These are phyloP conservation scores for Suillus decipiens DNA, from an alignment of 768 basidiomycete genomes.

Conservation along the genomic window DNA sequence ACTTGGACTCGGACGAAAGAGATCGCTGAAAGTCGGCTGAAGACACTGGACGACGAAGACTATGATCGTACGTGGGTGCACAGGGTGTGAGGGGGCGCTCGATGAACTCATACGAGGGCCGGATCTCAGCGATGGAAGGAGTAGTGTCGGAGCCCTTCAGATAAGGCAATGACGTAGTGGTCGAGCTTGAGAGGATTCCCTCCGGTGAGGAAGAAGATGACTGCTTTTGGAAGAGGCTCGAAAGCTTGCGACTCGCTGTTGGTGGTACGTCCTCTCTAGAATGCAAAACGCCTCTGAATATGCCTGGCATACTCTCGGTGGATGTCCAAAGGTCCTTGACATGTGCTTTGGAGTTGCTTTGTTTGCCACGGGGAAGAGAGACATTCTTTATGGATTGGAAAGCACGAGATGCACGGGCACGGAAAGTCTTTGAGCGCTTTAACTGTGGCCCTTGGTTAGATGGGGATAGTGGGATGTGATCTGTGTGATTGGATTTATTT, in stretches of 20 bases:
- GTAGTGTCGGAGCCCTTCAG: slow-evolving; percentile 28
- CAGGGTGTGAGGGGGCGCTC: slow-evolving; percentile 16
- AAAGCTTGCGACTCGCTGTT: slow-evolving; percentile 31
- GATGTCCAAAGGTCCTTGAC: slow-evolving; percentile 40
- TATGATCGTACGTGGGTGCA: slow-evolving; percentile 19
- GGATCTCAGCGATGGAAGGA: slow-evolving; percentile 20
- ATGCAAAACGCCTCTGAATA: slow-evolving; percentile 23
- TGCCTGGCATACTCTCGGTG: slow-evolving; percentile 28
- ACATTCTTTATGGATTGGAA: slow-evolving; percentile 48
- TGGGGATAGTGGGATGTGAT: not conserved
- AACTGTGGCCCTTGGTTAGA: slow-evolving; percentile 23
- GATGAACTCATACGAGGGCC: slow-evolving; percentile 10
- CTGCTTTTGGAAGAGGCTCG: slow-evolving; percentile 25
- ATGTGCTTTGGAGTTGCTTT: slow-evolving; percentile 35
- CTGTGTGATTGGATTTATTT: not conserved
- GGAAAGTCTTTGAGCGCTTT: slow-evolving; percentile 45
- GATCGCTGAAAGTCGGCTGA: slow-evolving; percentile 7
- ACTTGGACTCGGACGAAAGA: not conserved
- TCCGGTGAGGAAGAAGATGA: slow-evolving; percentile 21
- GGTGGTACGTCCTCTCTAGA: slow-evolving; percentile 19
- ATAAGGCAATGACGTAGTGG: slow-evolving; percentile 15
- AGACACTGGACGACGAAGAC: slow-evolving; percentile 11
- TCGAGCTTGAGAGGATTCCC: slow-evolving; percentile 17
- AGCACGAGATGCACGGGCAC: slow-evolving; percentile 47
- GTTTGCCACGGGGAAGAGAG: slow-evolving; percentile 28